Percentiles rank a stretch among this genome's conserved stretches.
Conservation (phyloP, 2,329 filamentous ascomycete genomes). For the Drechslerella stenobrocha region DNA sequence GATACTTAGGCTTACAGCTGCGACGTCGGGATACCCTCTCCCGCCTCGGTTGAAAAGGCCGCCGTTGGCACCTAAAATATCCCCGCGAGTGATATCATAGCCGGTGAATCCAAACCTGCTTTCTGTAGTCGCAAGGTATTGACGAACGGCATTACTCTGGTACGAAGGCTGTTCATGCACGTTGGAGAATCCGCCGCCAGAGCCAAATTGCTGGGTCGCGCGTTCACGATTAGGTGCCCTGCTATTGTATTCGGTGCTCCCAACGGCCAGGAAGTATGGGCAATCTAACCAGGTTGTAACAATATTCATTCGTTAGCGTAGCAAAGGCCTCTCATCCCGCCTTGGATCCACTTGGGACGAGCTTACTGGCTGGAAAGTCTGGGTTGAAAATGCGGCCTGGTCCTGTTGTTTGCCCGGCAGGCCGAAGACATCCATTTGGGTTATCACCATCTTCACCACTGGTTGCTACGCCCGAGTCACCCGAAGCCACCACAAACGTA, state of each 20-base stretch:
- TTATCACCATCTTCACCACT: constrained; percentile 55
- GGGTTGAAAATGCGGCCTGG: constrained; percentile 58
- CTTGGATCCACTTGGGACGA: neutral
- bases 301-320: no score
- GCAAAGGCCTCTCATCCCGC: neutral
- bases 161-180: constrained; percentile 58
- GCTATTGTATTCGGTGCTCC: constrained; percentile 53
- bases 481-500: constrained; percentile 60
- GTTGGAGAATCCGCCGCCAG: constrained; percentile 60
- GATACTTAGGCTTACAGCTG: constrained; percentile 57
- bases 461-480: constrained; percentile 59
- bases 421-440: constrained; percentile 56
- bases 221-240: constrained; percentile 39
- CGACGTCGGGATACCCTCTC: constrained; percentile 60
- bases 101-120: constrained; percentile 52
- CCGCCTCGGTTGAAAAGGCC: constrained; percentile 59
- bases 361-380: constrained; percentile 56
- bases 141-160: constrained; percentile 56
- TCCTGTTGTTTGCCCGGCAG: constrained; percentile 52
- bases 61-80: constrained; percentile 55
- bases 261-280: constrained; percentile 61
- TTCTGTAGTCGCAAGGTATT: constrained; percentile 56
- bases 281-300: constrained; percentile 56
- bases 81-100: constrained; percentile 54
- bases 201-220: constrained; percentile 54